Evolutionary conservation across 2,329 filamentous ascomycete genomes (phyloP), one percentile per base, ranked within the genome.

Genomic region (Calonectria leucothoes): DNA sequence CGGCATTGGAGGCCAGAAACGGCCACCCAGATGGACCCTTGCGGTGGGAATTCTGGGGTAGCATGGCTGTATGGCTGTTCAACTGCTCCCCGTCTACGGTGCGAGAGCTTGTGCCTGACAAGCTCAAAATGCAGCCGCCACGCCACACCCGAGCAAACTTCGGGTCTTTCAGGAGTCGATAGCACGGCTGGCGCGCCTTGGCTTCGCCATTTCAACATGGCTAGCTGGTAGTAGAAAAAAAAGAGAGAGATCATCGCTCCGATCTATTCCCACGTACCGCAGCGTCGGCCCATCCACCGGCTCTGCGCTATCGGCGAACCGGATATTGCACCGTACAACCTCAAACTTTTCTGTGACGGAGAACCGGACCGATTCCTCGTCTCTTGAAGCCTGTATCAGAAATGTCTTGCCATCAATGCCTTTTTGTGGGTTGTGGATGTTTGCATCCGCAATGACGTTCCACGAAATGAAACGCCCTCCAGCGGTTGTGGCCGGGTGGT

Each of bases 291-390:
- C 70, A 39, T 74, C 45, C 11, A 70, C 65, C 10, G 42, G n/a
- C 29, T 70, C 48, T 11, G 35, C 42, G 31, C 39, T 52, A 33
- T 64, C 45, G 55, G 25, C 48, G 61, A 72, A 67, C 17, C 66
- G 61, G 31, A 72, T 74, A 15, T 20, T 42, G 37, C 73, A 74
- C 31, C 70, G 66, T 14, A 74, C 73, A 45, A 74, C 73, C 48
- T 72, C 73, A 35, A 70, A 74, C 52, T 72, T 72, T 48, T 74
- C 72, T 17, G 72, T 74, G 15, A 72, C 69, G 27, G 66, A 74
- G 45, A 72, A 72, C 33, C 69, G 72, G 49, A 74, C 48, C 27
- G 69, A 69, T 45, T 72, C 70, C 57, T 74, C 72, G 31, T 72
- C 39, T 39, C 49, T 66, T 23, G 49, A 15, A 23, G 25, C 51